Percentiles rank a stretch among this genome's conserved stretches.
Evolutionary conservation across 1,139 yeast species (phyloP).

Genomic region (Scheffersomyces segobiensis): DNA sequence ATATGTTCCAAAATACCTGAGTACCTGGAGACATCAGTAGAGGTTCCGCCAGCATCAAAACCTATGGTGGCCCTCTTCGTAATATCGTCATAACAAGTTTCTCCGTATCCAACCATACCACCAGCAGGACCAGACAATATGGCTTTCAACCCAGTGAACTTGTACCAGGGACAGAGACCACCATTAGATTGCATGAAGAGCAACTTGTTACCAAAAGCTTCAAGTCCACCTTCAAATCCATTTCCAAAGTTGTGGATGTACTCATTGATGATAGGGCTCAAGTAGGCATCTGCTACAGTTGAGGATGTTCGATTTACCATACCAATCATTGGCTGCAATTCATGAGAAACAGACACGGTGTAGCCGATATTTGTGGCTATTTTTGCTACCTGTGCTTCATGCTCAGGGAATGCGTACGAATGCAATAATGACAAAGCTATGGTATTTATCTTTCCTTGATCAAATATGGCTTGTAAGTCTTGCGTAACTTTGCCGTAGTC

Average conservation of each 20-base stretch:
- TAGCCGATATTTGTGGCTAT: conserved; percentile 40
- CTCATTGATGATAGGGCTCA: conserved; percentile 37
- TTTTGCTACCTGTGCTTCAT: conserved; percentile 36
- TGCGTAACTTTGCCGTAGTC: conserved; percentile 24
- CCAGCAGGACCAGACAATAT: conserved; percentile 54
- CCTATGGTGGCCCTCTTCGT: conserved; percentile 42
- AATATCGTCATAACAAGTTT: conserved; percentile 38
- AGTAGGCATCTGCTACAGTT: conserved; percentile 47
- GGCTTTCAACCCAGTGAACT: conserved; percentile 48
- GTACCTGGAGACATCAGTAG: conserved; percentile 48
- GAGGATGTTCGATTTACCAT: conserved; percentile 45
- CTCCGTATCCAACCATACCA: conserved; percentile 52
- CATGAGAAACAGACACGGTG: conserved; percentile 40
- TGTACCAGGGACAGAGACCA: conserved; percentile 50
- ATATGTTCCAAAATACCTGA: conserved; percentile 43
- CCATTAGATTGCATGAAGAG: conserved; percentile 52
- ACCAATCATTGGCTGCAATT: conserved; percentile 47
- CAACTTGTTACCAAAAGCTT: conserved; percentile 42
- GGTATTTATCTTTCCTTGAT: conserved; percentile 28
- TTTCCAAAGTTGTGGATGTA: conserved; percentile 39
- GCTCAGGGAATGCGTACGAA: conserved; percentile 42
- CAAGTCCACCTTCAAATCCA: conserved; percentile 46
- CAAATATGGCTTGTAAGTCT: conserved; percentile 26
- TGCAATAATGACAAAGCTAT: conserved; percentile 43
- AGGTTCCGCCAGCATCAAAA: conserved; percentile 51